A percentile compares a stretch with the other conserved stretches of the same genome.
These are phyloP conservation scores for Ophiostoma perfectum DNA, from an alignment of 2,329 filamentous ascomycete genomes.

Conservation along the genomic window DNA sequence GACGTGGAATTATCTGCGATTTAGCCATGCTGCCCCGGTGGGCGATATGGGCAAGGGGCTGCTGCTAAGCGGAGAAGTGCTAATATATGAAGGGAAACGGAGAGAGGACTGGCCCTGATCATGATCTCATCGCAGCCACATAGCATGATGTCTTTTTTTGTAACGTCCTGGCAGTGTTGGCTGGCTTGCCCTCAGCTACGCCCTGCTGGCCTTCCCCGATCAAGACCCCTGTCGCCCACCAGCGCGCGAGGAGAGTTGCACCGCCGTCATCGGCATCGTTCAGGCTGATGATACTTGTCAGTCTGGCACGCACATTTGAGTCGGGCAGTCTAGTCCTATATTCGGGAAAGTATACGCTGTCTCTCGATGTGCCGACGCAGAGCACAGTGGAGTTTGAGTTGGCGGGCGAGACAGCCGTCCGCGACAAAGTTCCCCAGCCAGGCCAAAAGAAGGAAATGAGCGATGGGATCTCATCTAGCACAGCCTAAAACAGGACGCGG, in stretches of 20 bases:
- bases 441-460: background rate
- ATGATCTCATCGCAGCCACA: background rate
- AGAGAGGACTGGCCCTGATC: too few relatives aligned
- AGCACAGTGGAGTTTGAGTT: conserved; percentile 39
- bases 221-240: background rate
- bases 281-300: background rate
- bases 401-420: background rate
- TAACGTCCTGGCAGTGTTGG: too few relatives aligned
- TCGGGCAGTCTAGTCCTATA: conserved; percentile 47
- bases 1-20: too few relatives aligned
- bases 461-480: too few relatives aligned
- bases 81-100: too few relatives aligned
- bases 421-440: background rate
- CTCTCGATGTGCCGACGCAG: conserved; percentile 42
- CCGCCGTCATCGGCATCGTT: background rate
- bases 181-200: background rate
- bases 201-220: background rate
- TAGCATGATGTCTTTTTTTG: background rate
- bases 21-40: too few relatives aligned
- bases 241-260: background rate
- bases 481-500: too few relatives aligned
- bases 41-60: too few relatives aligned
- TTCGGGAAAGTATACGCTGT: conserved; percentile 47
- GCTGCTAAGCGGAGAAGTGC: too few relatives aligned
- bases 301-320: background rate